Conservation (phyloP, 169 alveolate genomes). For the Amoebophrya sp. region DNA sequence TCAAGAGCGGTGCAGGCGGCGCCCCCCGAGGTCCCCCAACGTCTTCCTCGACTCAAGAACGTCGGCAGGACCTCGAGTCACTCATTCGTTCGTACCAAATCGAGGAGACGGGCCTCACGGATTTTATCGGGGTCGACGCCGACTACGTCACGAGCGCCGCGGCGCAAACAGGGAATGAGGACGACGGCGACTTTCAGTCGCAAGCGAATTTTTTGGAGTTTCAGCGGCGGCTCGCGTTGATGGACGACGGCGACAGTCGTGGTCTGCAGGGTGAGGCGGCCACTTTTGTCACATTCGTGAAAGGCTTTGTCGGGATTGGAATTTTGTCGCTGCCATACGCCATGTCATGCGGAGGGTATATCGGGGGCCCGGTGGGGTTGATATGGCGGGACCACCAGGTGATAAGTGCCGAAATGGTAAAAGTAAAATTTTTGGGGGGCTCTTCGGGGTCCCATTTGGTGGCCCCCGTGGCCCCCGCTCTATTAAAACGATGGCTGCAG, state of each 20-base stretch:
- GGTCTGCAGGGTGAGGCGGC: neutral
- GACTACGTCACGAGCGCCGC: neutral
- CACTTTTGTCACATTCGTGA: neutral
- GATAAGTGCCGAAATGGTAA: too few species aligned
- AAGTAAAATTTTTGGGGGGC: too few species aligned
- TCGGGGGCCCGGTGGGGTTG: constrained; percentile 17
- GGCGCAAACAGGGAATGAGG: too few species aligned
- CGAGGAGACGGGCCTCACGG: neutral
- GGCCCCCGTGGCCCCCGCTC: too few species aligned
- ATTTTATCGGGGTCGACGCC: neutral
- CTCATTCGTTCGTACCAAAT: neutral
- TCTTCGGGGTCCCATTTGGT: too few species aligned
- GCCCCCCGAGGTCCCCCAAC: too few species aligned
- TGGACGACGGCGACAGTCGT: neutral
- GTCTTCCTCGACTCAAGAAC: too few species aligned
- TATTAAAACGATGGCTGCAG: too few species aligned
- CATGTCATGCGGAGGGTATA: constrained; percentile 7
- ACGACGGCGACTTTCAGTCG: neutral
- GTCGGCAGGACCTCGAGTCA: neutral
- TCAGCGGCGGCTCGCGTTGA: neutral
- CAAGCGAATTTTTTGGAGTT: neutral
- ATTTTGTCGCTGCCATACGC: constrained; percentile 10
- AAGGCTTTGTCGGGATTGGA: neutral
- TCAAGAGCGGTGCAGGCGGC: too few species aligned
- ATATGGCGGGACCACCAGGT: too few species aligned